Evolutionary conservation across 228 moss, liverwort and hornwort species (phyloP).

Genomic region (Sphagnum fallax): DNA sequence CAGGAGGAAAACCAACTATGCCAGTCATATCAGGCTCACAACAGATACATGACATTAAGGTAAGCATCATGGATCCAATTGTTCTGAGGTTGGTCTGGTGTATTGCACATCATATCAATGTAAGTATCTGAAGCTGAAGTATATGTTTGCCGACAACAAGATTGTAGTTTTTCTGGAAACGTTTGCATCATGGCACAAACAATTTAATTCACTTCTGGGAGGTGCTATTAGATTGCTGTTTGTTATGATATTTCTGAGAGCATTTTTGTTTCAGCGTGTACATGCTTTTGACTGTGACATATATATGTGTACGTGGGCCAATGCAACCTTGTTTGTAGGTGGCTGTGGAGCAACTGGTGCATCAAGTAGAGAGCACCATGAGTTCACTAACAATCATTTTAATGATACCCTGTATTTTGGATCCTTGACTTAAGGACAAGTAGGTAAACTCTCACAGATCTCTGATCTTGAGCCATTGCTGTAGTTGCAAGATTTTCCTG

Average conservation of each 20-base stretch:
- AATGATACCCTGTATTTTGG: slow-evolving; percentile 28
- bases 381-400: slow-evolving; percentile 35
- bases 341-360: slow-evolving; percentile 55
- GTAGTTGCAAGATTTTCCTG: too few relatives aligned
- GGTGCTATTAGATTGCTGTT: too few relatives aligned
- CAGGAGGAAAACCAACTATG: slow-evolving; percentile 39
- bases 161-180: too few relatives aligned
- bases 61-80: background rate
- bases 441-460: too few relatives aligned
- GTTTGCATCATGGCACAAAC: background rate
- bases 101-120: background rate
- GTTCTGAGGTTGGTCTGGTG: background rate
- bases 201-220: background rate
- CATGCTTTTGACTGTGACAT: background rate
- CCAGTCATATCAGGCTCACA: slow-evolving; percentile 69
- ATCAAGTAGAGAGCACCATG: slow-evolving; percentile 31
- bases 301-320: too few relatives aligned
- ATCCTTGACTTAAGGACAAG: slow-evolving; percentile 18
- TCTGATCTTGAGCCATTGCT: too few relatives aligned
- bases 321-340: slow-evolving; percentile 15
- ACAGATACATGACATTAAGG: slow-evolving; percentile 85
- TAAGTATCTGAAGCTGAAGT: background rate
- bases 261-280: too few relatives aligned
- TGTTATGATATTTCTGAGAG: background rate
- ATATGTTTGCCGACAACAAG: background rate